These are phyloP conservation scores for Lachancea meyersii DNA, from an alignment of 805 yeast species.

Conservation along the genomic window DNA sequence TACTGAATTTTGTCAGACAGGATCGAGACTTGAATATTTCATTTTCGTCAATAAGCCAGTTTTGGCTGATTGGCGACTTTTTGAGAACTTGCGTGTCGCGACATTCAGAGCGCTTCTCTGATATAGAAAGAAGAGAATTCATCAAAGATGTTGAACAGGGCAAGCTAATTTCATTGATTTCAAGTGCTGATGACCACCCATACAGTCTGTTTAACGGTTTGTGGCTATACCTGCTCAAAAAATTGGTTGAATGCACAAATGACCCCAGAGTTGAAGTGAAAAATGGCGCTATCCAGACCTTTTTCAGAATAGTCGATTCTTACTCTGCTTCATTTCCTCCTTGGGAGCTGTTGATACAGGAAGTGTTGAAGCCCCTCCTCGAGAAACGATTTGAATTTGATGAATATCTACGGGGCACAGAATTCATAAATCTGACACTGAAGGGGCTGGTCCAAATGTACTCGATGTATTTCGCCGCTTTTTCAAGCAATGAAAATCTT, in stretches of 20 bases:
- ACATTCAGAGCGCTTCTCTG: slow-evolving; percentile 1
- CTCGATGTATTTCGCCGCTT: slow-evolving; percentile 42
- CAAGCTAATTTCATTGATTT: slow-evolving; percentile 26
- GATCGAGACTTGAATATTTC: slow-evolving; percentile 74
- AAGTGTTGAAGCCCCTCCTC: slow-evolving; percentile 55
- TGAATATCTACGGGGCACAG: slow-evolving; percentile 45
- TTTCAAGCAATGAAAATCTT: slow-evolving; percentile 21
- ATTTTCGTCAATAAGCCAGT: slow-evolving; percentile 83
- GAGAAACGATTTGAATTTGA: slow-evolving; percentile 21
- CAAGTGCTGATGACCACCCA: slow-evolving; percentile 15
- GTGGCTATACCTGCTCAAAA: slow-evolving; percentile 60
- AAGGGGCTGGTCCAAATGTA: slow-evolving; percentile 63
- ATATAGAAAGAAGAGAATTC: slow-evolving; percentile 6
- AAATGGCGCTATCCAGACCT: slow-evolving; percentile 85
- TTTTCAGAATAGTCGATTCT: slow-evolving; percentile 73
- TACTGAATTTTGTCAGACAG: slow-evolving; percentile 68
- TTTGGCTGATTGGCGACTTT: slow-evolving; percentile 86
- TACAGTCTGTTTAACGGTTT: slow-evolving; percentile 36
- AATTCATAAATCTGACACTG: slow-evolving; percentile 54
- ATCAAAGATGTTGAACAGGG: slow-evolving; percentile 11
- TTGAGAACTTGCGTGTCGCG: slow-evolving; percentile 33
- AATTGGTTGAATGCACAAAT: slow-evolving; percentile 54
- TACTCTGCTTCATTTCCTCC: slow-evolving; percentile 52
- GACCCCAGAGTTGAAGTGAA: slow-evolving; percentile 75
- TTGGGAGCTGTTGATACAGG: slow-evolving; percentile 63